Evolutionary conservation across 768 basidiomycete genomes (phyloP).

Genomic region (Phanerochaete sordida): DNA sequence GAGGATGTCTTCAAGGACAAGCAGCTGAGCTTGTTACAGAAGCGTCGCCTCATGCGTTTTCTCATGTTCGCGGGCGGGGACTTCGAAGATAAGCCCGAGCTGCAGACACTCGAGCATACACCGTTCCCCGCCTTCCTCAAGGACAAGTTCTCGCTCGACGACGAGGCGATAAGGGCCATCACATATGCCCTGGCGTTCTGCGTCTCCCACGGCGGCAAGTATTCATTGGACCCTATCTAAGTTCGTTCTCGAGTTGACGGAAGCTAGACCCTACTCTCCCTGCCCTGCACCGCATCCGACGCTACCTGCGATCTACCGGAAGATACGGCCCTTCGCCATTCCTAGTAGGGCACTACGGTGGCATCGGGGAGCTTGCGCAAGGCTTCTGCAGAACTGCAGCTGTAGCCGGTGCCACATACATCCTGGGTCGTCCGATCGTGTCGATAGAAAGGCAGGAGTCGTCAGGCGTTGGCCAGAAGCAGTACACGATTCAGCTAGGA

Average conservation of each 20-base stretch:
- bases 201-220: conserved; percentile 23
- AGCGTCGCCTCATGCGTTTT: conserved; percentile 90
- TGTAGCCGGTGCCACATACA: conserved; percentile 72
- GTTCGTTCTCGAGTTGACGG: neutral
- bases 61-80: conserved; percentile 77
- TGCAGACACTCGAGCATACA: conserved; percentile 49
- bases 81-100: conserved; percentile 60
- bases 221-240: conserved; percentile 8
- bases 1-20: conserved; percentile 91
- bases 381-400: conserved; percentile 88
- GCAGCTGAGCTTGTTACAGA: conserved; percentile 73
- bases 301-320: conserved; percentile 75
- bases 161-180: conserved; percentile 57
- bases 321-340: conserved; percentile 88
- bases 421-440: conserved; percentile 53
- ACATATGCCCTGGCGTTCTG: conserved; percentile 79
- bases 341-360: conserved; percentile 93
- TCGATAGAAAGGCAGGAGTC: conserved; percentile 16
- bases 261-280: conserved; percentile 59
- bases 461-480: neutral
- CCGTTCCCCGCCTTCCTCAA: conserved; percentile 66
- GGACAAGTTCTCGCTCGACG: conserved; percentile 58
- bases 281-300: conserved; percentile 65
- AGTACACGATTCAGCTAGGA: conserved; percentile 48
- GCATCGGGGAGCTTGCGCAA: conserved; percentile 87